Percentiles rank a stretch among this genome's conserved stretches.
These are phyloP conservation scores for Fusarium multiceps DNA, from an alignment of 2,329 filamentous ascomycete species.

Conservation along the genomic window DNA sequence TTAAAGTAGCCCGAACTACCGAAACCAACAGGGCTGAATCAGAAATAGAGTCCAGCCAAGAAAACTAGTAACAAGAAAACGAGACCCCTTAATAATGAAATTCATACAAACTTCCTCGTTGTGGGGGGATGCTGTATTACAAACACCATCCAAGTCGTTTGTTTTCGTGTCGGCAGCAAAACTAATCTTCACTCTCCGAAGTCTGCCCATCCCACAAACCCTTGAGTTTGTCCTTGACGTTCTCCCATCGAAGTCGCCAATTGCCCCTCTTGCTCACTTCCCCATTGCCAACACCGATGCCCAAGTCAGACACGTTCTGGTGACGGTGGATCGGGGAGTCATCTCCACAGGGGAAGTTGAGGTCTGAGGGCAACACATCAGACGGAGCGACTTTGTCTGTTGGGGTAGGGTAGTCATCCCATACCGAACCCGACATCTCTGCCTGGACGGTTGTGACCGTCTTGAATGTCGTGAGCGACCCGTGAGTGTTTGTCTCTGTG, in stretches of 20 bases:
- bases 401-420: conserved; percentile 32
- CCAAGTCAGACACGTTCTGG: conserved; percentile 46
- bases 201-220: conserved; percentile 21
- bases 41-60: conserved; percentile 28
- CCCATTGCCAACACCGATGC: conserved; percentile 33
- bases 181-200: conserved; percentile 12
- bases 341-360: conserved; percentile 53
- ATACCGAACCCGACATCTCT: conserved; percentile 9
- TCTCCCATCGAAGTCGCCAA: conserved; percentile 32
- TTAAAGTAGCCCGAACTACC: conserved; percentile 27
- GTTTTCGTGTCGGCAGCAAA: not conserved
- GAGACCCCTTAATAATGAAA: conserved; percentile 2
- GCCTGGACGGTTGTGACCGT: conserved; percentile 31
- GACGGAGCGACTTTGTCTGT: conserved; percentile 28
- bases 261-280: conserved; percentile 9
- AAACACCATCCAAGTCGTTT: conserved; percentile 6
- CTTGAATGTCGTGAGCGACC: conserved; percentile 37
- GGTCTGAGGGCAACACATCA: conserved; percentile 44
- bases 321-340: conserved; percentile 52
- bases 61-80: conserved; percentile 21
- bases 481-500: conserved; percentile 10
- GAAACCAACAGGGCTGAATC: conserved; percentile 38
- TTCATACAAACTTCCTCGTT: not conserved
- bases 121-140: not conserved
- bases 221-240: conserved; percentile 27